A percentile compares a stretch with the other conserved stretches of the same genome.
These are phyloP conservation scores for Acanthamoeba royreba DNA, from an alignment of 208 protist species.

Conservation along the genomic window DNA sequence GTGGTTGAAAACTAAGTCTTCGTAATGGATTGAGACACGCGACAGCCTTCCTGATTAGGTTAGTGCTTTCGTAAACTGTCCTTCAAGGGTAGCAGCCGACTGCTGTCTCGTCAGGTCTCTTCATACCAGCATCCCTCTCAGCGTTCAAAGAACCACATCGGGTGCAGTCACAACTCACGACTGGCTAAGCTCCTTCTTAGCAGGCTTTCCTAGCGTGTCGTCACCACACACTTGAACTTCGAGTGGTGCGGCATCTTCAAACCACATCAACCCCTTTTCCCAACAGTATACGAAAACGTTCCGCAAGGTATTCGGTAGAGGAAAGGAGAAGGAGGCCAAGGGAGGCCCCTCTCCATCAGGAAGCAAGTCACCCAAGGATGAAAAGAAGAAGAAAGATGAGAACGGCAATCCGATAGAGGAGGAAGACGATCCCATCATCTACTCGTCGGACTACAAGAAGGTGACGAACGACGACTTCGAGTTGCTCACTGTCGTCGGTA, in stretches of 20 bases:
- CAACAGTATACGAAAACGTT: not conserved
- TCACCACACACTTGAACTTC: not conserved
- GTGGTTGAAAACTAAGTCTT: not conserved
- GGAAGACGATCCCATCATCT: not conserved
- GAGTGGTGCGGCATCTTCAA: not conserved
- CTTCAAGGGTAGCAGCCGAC: not conserved
- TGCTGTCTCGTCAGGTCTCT: not conserved
- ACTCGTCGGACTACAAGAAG: conserved; percentile 25
- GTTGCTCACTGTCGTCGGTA: conserved; percentile 77
- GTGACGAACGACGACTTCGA: conserved; percentile 77
- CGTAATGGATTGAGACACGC: not conserved
- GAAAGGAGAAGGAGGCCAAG: not conserved
- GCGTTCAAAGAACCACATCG: too few relatives aligned
- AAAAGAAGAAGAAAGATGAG: not conserved
- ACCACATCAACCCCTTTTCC: not conserved
- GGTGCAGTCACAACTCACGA: too few relatives aligned
- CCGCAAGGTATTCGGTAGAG: not conserved
- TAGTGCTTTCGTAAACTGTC: too few relatives aligned
- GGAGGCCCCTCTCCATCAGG: not conserved
- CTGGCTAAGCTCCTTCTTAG: not conserved
- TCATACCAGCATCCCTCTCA: too few relatives aligned
- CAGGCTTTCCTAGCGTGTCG: too few relatives aligned
- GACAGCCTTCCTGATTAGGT: too few relatives aligned
- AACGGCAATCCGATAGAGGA: not conserved
- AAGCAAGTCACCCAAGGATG: not conserved